Percentiles rank a stretch among this genome's conserved stretches.
phyloP scores from a whole-genome alignment of 192 early-diverging fungal genomes.

The Rhizophagus sp. region DNA sequence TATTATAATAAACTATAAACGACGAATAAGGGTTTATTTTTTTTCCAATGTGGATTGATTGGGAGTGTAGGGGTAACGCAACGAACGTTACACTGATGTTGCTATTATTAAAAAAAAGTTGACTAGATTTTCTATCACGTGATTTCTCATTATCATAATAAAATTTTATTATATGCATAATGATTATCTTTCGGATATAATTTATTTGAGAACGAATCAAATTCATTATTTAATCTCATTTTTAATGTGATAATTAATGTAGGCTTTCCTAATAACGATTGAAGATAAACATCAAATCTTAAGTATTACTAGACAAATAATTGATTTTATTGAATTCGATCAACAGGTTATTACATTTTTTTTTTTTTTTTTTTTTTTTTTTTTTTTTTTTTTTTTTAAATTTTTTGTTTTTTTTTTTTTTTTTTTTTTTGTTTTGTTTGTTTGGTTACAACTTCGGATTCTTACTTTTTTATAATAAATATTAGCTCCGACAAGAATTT shows the following conservation, averaged over 20 bases:
- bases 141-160: no score
- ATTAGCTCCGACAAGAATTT: conserved; percentile 37
- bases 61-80: no score
- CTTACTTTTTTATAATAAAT: conserved; percentile 24
- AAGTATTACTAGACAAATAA: conserved; percentile 46
- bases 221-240: neutral
- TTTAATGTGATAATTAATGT: neutral
- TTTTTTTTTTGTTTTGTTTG: no score
- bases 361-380: no score
- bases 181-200: no score
- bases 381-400: no score
- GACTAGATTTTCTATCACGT: no score
- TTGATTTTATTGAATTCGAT: conserved; percentile 55
- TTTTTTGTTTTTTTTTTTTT: no score
- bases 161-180: no score
- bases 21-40: neutral
- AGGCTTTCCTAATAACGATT: conserved; percentile 49
- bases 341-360: conserved; percentile 42
- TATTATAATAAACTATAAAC: neutral
- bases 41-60: no score
- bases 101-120: no score
- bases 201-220: neutral
- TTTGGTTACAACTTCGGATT: neutral
- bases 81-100: no score
- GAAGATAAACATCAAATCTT: conserved; percentile 36